Conservation (phyloP, 1,284 basidiomycete species). For the Leccinum pachyderme region DNA sequence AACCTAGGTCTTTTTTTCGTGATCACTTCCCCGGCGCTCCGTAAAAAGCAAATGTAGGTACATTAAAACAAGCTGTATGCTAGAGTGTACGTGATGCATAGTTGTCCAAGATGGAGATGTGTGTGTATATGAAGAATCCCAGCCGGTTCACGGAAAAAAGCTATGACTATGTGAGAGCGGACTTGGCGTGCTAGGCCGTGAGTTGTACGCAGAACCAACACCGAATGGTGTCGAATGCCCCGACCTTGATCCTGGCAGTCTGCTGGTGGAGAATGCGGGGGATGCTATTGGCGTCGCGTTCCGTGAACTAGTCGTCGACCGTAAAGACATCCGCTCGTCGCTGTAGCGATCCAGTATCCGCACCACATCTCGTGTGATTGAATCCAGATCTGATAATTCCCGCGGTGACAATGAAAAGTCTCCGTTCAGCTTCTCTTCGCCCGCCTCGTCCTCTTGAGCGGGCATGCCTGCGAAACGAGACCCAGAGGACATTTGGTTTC, state of each 20-base stretch:
- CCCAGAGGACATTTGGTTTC: conserved; percentile 38
- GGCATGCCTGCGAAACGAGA: conserved; percentile 38
- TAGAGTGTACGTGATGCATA: conserved; percentile 18
- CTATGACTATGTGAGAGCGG: conserved; percentile 37
- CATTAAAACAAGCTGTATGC: conserved; percentile 16
- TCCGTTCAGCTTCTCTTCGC: conserved; percentile 49
- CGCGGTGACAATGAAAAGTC: conserved; percentile 55
- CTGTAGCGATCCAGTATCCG: conserved; percentile 65
- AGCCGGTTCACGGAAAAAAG: conserved; percentile 22
- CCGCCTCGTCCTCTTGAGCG: conserved; percentile 56
- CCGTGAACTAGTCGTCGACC: conserved; percentile 60
- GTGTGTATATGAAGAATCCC: conserved; percentile 13
- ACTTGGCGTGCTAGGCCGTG: conserved; percentile 67
- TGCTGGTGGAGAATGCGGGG: conserved; percentile 36
- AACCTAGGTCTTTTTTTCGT: too few species aligned
- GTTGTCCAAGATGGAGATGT: conserved; percentile 4
- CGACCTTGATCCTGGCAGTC: conserved; percentile 43
- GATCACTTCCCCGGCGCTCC: too few species aligned
- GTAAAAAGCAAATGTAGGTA: conserved; percentile 7
- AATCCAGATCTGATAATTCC: conserved; percentile 75
- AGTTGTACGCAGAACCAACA: conserved; percentile 47
- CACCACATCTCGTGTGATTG: conserved; percentile 73
- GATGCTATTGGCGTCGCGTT: conserved; percentile 62
- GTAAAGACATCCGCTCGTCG: conserved; percentile 53
- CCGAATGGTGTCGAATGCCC: conserved; percentile 56